These are phyloP conservation scores for Oryza meridionalis DNA, from an alignment of 176 grass and related monocot species.

Conservation along the genomic window DNA sequence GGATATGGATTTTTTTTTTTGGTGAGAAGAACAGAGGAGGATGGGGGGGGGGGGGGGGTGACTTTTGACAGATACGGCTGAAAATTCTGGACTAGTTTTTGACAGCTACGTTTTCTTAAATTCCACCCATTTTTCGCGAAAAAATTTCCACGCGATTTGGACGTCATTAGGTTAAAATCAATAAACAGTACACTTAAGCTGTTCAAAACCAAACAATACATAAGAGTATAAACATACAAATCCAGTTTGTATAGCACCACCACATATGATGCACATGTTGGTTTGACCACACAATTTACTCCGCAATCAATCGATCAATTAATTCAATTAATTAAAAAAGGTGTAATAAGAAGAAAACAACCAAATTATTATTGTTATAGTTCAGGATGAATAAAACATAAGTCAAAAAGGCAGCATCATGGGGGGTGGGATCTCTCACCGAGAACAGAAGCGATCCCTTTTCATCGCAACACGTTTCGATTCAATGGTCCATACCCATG, in stretches of 20 bases:
- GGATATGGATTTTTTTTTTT: not conserved
- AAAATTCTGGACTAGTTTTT: not conserved
- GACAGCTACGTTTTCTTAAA: not conserved
- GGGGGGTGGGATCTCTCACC: slow-evolving; percentile 24
- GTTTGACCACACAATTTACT: slow-evolving; percentile 21
- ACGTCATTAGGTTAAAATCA: not conserved
- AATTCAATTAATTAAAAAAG: not conserved
- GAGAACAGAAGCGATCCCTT: slow-evolving; percentile 9
- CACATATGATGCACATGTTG: slow-evolving; percentile 10
- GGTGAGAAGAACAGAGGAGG: not conserved
- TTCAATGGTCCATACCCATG: not conserved
- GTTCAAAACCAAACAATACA: too few species aligned
- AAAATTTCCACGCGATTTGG: not conserved
- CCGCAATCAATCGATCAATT: too few species aligned
- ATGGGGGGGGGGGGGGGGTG: too few species aligned
- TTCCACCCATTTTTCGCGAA: not conserved
- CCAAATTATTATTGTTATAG: not conserved
- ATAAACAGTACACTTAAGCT: not conserved
- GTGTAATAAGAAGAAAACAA: not conserved
- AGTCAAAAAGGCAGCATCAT: slow-evolving; percentile 54
- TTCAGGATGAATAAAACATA: slow-evolving; percentile 40
- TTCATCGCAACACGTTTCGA: slow-evolving; percentile 43
- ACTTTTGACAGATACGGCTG: not conserved
- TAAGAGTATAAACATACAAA: too few species aligned
- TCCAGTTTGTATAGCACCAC: not conserved